Evolutionary conservation across 2,329 filamentous ascomycete genomes (phyloP), one percentile per base, ranked within the genome.

Genomic region (Botryotinia globosa): DNA sequence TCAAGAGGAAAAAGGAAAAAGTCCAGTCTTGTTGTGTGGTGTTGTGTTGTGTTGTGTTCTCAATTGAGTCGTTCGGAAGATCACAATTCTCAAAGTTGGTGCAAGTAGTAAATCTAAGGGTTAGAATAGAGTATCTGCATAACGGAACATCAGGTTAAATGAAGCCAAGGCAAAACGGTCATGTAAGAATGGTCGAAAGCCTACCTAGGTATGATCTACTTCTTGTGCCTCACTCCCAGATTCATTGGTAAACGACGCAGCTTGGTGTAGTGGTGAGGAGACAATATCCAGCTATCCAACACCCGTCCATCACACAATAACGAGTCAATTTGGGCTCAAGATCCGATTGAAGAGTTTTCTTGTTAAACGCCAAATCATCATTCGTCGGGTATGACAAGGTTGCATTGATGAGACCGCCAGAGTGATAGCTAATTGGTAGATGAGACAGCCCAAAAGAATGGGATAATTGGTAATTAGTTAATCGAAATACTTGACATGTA

Each of bases 161-260:
- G 59, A 69, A 63, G n/a, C 29, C 4, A 32, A 32, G 39, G 32
- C 25, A 69, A 18, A 66, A 73, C 73, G 51, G 37, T n/a, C 42
- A 42, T 34, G 44, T 20, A 20, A 29, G 25, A 29, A 56, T 18
- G 51, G 14, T 12, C 18, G 37, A 77, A 56, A 75, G 69, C 78
- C 78, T 78, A n/a, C n/a, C n/a, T n/a, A n/a, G n/a, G n/a, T n/a
- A 78, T 78, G 75, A 77, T 73, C 71, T 66, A 68, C 64, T 64
- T 39, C 73, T 65, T 69, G 70, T 34, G 71, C 48, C 54, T 66
- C 68, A 39, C 69, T 29, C 48, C n/a, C 42, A 63, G 72, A 65
- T 48, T 71, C 74, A 79, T 78, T 79, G 75, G 77, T 51, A 73
- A 75, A 74, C 72, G 76, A 74, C 75, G 72, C 74, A 73, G 72